These are phyloP conservation scores for Conoideocrella luteorostrata DNA, from an alignment of 2,329 filamentous ascomycete genomes.

Conservation along the genomic window DNA sequence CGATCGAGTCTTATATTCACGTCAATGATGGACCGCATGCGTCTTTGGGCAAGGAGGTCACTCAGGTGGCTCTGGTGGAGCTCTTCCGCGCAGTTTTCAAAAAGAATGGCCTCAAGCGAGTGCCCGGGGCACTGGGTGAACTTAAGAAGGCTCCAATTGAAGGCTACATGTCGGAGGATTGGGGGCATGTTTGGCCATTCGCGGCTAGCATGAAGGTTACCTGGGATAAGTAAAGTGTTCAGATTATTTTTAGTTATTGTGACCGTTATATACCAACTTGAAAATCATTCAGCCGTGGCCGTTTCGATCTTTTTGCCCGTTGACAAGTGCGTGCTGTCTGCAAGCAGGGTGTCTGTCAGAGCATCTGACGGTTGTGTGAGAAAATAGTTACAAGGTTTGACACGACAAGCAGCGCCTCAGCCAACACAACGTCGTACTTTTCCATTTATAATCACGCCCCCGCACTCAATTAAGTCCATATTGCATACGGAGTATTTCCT, in stretches of 20 bases:
- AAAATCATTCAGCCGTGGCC: too few relatives aligned
- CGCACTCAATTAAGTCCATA: too few relatives aligned
- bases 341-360: too few relatives aligned
- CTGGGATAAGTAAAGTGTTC: slow-evolving; percentile 32
- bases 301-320: too few relatives aligned
- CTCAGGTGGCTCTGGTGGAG: slow-evolving; percentile 55
- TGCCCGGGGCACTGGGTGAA: slow-evolving; percentile 57
- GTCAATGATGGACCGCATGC: slow-evolving; percentile 57
- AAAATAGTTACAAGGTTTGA: too few relatives aligned
- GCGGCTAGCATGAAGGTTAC: slow-evolving; percentile 48
- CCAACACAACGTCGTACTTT: too few relatives aligned
- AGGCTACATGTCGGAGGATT: slow-evolving; percentile 61
- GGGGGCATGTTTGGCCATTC: slow-evolving; percentile 43
- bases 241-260: not conserved
- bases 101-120: slow-evolving; percentile 53
- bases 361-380: too few relatives aligned
- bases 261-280: slow-evolving; percentile 2
- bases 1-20: slow-evolving; percentile 57
- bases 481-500: too few relatives aligned
- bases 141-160: slow-evolving; percentile 57
- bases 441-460: too few relatives aligned
- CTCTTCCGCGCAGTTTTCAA: slow-evolving; percentile 62
- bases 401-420: too few relatives aligned
- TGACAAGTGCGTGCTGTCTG: too few relatives aligned
- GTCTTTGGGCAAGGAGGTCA: slow-evolving; percentile 55